Base-by-base conservation (phyloP, 129 eudicot species). In the Helichrysum umbraculigerum region DNA sequence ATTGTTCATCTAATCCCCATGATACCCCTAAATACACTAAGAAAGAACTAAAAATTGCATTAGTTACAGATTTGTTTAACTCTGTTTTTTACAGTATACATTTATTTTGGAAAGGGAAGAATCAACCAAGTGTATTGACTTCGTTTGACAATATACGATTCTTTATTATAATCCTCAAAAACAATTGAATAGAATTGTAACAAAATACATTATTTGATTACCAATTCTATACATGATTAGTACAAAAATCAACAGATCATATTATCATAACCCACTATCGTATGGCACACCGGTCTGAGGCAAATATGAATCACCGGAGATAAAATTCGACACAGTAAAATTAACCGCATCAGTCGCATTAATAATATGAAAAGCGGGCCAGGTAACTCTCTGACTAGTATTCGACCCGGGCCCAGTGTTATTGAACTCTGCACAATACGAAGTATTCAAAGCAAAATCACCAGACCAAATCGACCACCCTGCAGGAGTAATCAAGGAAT, bases 401-500 rank as follows among this genome's bases (percentile, higher is more conserved):
- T 66, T 37, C 19, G 94, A 77, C 20, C 94, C 94, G 4, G 86
- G 85, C 10, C 95, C 95, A 0, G 63, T 35, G 74, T 89, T 89
- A 70, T 81, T 81, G 68, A 75, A 86, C 71, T 89, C 95, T 0
- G 83, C 91, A 67, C 86, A 86, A 17, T 86, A 89, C 19, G 79
- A 84, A 35, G 95, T 86, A 63, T 75, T 81, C 9, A 89, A 35
- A 20, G 91, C 88, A 50, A 82, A 84, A 66, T 82, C 81, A 44
- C 88, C 88, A 0, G 87, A 70, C 95, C 95, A 89, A 6, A 70
- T 71, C 1, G 70, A 65, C 95, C 95, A 89, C 12, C 94, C 89
- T 2, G 73, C 41, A 2, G 91, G 85, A 37, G 71, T 74, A 2
- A 89, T 80, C 35, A 89, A 72, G 3, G 68, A 22, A 50, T 74